Base-by-base conservation (phyloP, 1,284 basidiomycete species). In the Papiliotrema fonsecae region DNA sequence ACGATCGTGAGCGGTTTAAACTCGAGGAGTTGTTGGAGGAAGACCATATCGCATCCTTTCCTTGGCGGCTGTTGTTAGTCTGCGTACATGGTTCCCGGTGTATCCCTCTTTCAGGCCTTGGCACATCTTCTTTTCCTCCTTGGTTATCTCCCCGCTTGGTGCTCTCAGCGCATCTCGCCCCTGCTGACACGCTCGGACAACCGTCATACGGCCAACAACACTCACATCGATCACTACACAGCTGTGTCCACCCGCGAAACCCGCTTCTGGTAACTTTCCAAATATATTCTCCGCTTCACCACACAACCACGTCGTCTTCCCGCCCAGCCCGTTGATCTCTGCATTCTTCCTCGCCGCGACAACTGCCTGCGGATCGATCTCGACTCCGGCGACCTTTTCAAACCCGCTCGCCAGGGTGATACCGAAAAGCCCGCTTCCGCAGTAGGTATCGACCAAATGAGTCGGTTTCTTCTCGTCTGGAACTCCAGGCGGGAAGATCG, bases 371-470 rank as follows among this genome's bases (percentile, higher is more conserved):
- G 42, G 84, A 82, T 55, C 58, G 49, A 92, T 84, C 72, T 97
- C 94, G 54, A 97, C 91, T 1, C 94, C 94, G 0, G 87, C 84
- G n/a, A 97, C 83, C 27, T 77, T 78, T 32, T 78, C 69, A 68
- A 97, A 97, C 55, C 83, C 75, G 0, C 82, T 79, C 1, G 88
- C 85, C 39, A 98, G 84, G 10, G 85, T 84, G 73, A 98, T 86
- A 1, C 89, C 86, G 74, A 98, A 97, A 41, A 97, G 79, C 0
- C 94, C 94, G 5, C 84, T 84, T 55, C 73, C 90, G 69, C 90
- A 93, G 74, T 94, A 94, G 2, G 90, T 84, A 67, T 96, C 90
- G 28, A 96, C 87, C 24, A 96, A 82, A 68, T 91, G 88, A 0
- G 86, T 88, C 1, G 85, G 83, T 27, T 51, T 54, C 6, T 26